Base-by-base conservation (phyloP, 306 rosid species). In the Sindora glabra region DNA sequence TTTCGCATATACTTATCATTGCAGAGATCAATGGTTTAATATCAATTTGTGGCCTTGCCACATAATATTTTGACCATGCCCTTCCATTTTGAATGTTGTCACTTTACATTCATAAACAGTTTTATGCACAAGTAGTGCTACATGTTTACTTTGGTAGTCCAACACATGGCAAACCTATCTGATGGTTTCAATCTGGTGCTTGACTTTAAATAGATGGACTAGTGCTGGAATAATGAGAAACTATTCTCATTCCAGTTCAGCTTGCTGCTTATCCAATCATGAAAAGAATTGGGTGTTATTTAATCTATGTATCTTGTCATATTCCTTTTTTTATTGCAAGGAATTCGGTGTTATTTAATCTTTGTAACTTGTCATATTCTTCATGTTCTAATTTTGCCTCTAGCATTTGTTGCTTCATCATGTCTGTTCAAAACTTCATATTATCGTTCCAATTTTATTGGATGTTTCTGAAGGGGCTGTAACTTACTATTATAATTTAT, bases 61-160 rank as follows among this genome's bases (percentile, higher is more conserved):
- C 6, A 13, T 9, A 65, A 22, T 58, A n/a, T 14, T 56, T 40
- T n/a, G 50, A 42, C 23, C 36, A 18, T 18, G 25, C 14, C 26
- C 19, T 49, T 40, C 29, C 18, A 14, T 17, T 57, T 52, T 36
- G 29, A 32, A 8, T 57, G 49, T 27, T 30, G 44, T 49, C 62
- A 19, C 56, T 21, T 48, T 71, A 33, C n/a, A n/a, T n/a, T n/a
- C n/a, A n/a, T n/a, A n/a, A n/a, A n/a, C n/a, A n/a, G n/a, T n/a
- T n/a, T n/a, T n/a, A n/a, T n/a, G n/a, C n/a, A n/a, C n/a, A n/a
- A n/a, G n/a, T n/a, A n/a, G n/a, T n/a, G n/a, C n/a, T n/a, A n/a
- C n/a, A n/a, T 59, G 47, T 59, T 53, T 57, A 48, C 12, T 57
- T 75, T 34, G 47, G 49, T 58, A 39, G 46, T 65, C 29, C 30